Conservation (phyloP, 2,329 filamentous ascomycete genomes). For the Trichophyton benhamiae region DNA sequence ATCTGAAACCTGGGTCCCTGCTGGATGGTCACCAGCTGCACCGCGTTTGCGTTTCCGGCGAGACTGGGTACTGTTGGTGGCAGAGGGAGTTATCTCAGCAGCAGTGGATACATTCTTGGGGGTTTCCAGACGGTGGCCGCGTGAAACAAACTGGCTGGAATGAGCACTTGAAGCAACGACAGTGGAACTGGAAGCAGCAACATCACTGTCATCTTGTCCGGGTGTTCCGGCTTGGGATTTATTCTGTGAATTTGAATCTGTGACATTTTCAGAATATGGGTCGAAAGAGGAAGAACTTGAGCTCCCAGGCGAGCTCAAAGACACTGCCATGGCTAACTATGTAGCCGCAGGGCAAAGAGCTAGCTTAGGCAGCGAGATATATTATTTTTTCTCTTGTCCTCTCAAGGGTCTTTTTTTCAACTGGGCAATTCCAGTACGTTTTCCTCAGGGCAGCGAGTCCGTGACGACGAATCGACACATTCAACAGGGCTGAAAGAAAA, state of each 20-base stretch:
- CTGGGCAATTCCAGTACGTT: background rate
- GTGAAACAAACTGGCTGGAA: background rate
- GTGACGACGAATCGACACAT: slow-evolving; percentile 4
- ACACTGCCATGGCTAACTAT: slow-evolving; percentile 11
- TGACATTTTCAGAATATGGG: slow-evolving; percentile 12
- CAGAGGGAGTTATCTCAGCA: background rate
- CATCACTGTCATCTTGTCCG: background rate
- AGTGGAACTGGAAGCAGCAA: background rate
- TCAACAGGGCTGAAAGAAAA: slow-evolving; percentile 1
- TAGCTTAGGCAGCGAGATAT: background rate
- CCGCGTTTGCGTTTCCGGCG: slow-evolving; percentile 5
- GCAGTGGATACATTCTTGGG: background rate
- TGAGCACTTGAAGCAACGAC: background rate
- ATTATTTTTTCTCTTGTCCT: background rate
- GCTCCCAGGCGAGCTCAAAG: slow-evolving; percentile 10
- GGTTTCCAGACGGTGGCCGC: background rate
- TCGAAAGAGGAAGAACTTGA: slow-evolving; percentile 15
- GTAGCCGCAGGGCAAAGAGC: slow-evolving; percentile 5
- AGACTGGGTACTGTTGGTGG: background rate
- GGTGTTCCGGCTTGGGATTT: background rate
- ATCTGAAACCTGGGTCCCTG: background rate
- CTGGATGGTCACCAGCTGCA: background rate
- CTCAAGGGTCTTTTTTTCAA: background rate
- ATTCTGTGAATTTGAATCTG: slow-evolving; percentile 4
- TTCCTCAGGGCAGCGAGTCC: background rate